Percentiles rank a stretch among this genome's conserved stretches.
phyloP scores from a whole-genome alignment of 2,329 filamentous ascomycete species.

The Alternaria gansuensis region DNA sequence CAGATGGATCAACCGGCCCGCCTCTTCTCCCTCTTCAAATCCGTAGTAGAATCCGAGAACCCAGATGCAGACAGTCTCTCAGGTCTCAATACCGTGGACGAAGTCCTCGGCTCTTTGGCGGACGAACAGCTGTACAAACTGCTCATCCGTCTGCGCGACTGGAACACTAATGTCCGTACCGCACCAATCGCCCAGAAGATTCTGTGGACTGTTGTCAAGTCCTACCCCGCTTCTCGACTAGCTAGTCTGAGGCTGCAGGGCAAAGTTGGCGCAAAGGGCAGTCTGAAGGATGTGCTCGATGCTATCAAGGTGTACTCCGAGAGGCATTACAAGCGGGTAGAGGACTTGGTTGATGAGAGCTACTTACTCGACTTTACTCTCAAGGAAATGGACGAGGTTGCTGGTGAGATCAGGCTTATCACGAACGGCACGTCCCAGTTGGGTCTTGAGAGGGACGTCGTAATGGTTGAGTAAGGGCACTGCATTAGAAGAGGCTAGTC shows the following conservation, averaged over 20 bases:
- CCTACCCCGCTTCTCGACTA: constrained; percentile 80
- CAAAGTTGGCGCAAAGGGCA: constrained; percentile 49
- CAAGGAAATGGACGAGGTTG: constrained; percentile 84
- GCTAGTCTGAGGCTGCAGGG: constrained; percentile 66
- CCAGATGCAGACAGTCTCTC: constrained; percentile 71
- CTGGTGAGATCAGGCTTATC: constrained; percentile 37
- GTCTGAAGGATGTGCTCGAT: constrained; percentile 81
- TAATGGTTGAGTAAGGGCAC: constrained; percentile 42
- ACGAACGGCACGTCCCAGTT: constrained; percentile 39
- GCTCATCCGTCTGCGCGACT: constrained; percentile 84
- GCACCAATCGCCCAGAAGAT: constrained; percentile 86
- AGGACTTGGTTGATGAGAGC: constrained; percentile 92
- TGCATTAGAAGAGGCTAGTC: no score
- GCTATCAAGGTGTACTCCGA: constrained; percentile 92
- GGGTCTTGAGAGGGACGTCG: constrained; percentile 38
- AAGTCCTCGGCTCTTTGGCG: constrained; percentile 79
- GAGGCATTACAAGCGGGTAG: constrained; percentile 86
- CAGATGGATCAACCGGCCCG: constrained; percentile 94
- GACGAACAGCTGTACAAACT: constrained; percentile 87
- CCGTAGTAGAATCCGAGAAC: constrained; percentile 71
- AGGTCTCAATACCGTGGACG: constrained; percentile 75
- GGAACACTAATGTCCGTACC: constrained; percentile 95
- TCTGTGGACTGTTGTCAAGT: constrained; percentile 78
- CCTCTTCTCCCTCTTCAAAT: constrained; percentile 82
- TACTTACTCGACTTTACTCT: constrained; percentile 94